Base-by-base conservation (phyloP, 352 stramenopile genomes). In the Blastocystis sp. region DNA sequence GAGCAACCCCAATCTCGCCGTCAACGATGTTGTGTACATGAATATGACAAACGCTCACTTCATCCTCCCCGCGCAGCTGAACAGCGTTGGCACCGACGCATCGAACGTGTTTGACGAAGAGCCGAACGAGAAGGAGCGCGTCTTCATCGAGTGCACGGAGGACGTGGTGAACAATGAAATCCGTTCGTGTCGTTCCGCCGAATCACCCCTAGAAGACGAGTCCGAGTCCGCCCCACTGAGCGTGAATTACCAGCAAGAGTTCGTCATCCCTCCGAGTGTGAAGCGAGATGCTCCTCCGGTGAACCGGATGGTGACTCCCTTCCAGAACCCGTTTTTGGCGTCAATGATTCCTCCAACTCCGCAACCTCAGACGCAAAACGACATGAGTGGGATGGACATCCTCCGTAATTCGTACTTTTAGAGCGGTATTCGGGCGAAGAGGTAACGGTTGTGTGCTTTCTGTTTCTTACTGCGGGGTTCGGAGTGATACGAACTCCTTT, bases 111-210 rank as follows among this genome's bases (percentile, higher is more conserved):
- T 62, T 16, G 77, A 88, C 45, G 77, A 88, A 41, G 77, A 88
- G 35, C 77, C 77, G 29, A 37, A 35, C 13, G 77, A 88, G 33
- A 71, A 55, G n/a, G 77, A 88, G 45, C 50, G 50, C 29, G 39
- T 76, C 1, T n/a, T n/a, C 2, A 88, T 88, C 51, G 77, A 88
- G 37, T 88, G 77, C 60, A 88, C 77, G 16, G 77, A 88, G 61
- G 77, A 88, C 74, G 37, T 88, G 4, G 33, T 29, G 50, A 45
- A 45, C 10, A 45, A 71, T 29, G 77, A 76, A 33, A 24, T 80
- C 24, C 39, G 24, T 55, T 6, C 45, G 45, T 19, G 16, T 19
- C 16, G 45, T 6, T 6, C 9, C 6, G 9, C 0, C 6, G 6
- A 55, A 16, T 55, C 6, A 55, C 16, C 16, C 45, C 45, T 55